Percentiles rank a stretch among this genome's conserved stretches.
Evolutionary conservation across 495 filamentous ascomycete species (phyloP).

Genomic region (Hypoxylon trugodes): DNA sequence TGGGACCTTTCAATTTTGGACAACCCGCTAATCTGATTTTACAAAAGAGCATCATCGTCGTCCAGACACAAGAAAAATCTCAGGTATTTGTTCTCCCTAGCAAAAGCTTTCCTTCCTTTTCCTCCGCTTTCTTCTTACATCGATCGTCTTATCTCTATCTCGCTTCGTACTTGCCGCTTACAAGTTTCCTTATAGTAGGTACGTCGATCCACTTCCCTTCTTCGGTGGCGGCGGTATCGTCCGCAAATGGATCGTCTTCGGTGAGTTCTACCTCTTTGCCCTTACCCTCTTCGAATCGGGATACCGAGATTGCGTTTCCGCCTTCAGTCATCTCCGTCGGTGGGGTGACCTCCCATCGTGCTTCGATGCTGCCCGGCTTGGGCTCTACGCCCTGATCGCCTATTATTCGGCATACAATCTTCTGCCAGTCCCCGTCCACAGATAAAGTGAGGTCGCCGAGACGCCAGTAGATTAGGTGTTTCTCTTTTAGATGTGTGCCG

Average conservation of each 20-base stretch:
- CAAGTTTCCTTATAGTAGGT: constrained; percentile 72
- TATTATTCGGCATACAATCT: constrained; percentile 80
- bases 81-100: constrained; percentile 13
- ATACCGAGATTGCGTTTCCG: constrained; percentile 71
- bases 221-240: constrained; percentile 51
- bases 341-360: constrained; percentile 76
- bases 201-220: constrained; percentile 75
- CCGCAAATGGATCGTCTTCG: constrained; percentile 52
- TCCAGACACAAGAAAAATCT: constrained; percentile 26
- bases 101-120: background rate
- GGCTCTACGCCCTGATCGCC: constrained; percentile 78
- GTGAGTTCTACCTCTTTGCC: constrained; percentile 44
- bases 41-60: constrained; percentile 42
- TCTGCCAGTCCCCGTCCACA: constrained; percentile 60
- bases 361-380: constrained; percentile 78
- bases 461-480: constrained; percentile 87
- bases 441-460: constrained; percentile 80
- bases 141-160: constrained; percentile 43
- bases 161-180: constrained; percentile 80
- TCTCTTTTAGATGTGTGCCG: constrained; percentile 85
- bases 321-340: constrained; percentile 43
- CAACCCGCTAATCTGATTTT: constrained; percentile 38
- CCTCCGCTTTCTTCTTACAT: background rate
- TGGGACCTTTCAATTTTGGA: constrained; percentile 37
- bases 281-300: constrained; percentile 55